Percentiles rank a stretch among this genome's conserved stretches.
Conservation (phyloP, 495 filamentous ascomycete species). For the Terfezia boudieri region DNA sequence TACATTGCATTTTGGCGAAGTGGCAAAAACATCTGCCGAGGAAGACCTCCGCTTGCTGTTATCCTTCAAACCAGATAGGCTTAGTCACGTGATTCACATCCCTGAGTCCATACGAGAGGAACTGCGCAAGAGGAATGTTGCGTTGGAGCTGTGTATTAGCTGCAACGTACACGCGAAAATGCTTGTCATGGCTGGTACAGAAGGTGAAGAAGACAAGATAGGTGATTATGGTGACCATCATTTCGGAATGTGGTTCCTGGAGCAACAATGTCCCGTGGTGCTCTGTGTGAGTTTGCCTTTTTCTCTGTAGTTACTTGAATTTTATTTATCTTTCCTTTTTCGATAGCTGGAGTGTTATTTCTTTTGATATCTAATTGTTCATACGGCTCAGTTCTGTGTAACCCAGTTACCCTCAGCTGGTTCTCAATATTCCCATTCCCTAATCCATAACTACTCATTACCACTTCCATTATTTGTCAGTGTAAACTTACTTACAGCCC, state of each 20-base stretch:
- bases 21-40: conserved; percentile 26
- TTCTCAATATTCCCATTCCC: too few species aligned
- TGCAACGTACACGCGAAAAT: conserved; percentile 64
- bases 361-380: too few species aligned
- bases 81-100: conserved; percentile 66
- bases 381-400: too few species aligned
- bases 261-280: conserved; percentile 28
- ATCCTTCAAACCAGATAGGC: conserved; percentile 39
- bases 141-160: conserved; percentile 55
- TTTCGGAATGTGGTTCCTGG: conserved; percentile 42
- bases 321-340: conserved; percentile 4
- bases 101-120: conserved; percentile 31
- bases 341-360: neutral
- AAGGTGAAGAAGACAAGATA: conserved; percentile 1
- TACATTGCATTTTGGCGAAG: conserved; percentile 65
- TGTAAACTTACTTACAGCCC: too few species aligned
- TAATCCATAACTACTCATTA: too few species aligned
- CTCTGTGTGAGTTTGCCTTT: conserved; percentile 32
- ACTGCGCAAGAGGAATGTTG: conserved; percentile 32
- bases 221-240: conserved; percentile 50
- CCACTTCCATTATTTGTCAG: too few species aligned
- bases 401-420: too few species aligned
- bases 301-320: conserved; percentile 5
- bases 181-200: conserved; percentile 21
- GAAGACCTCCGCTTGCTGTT: conserved; percentile 41